Evolutionary conservation across 768 basidiomycete species (phyloP).

Genomic region (Termitomyces sp.): DNA sequence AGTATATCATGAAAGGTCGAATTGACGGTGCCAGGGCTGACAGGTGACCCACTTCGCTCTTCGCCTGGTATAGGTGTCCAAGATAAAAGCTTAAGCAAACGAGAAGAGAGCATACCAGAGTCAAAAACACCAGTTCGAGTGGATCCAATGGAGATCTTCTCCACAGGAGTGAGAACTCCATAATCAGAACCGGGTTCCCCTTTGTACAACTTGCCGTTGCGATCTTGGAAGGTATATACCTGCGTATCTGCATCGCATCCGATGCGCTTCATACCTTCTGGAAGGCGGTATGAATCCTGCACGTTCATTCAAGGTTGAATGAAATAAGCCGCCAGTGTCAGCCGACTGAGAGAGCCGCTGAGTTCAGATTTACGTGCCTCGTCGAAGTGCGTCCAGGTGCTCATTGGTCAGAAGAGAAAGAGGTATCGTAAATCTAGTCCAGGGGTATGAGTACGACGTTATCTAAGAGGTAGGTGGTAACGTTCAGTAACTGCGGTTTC

Average conservation of each 20-base stretch:
- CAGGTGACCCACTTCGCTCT: constrained; percentile 1
- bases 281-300: constrained; percentile 37
- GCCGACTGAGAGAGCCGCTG: not conserved
- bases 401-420: constrained; percentile 16
- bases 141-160: constrained; percentile 14
- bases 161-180: constrained; percentile 38
- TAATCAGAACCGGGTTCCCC: constrained; percentile 42
- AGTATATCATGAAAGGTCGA: constrained; percentile 47
- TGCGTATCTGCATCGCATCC: constrained; percentile 52
- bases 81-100: not conserved
- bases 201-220: constrained; percentile 39
- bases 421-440: not conserved
- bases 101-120: constrained; percentile 17
- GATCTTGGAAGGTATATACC: constrained; percentile 48
- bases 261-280: constrained; percentile 45
- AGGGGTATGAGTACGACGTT: not conserved
- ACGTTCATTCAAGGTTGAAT: not conserved
- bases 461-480: not conserved
- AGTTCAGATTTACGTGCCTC: constrained; percentile 28
- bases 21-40: constrained; percentile 9
- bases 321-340: not conserved
- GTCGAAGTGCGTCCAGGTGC: constrained; percentile 27
- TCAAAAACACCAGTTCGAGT: constrained; percentile 23
- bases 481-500: too few relatives aligned
- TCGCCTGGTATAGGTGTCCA: constrained; percentile 1